phyloP scores from a whole-genome alignment of 148 eudicot genomes.

The Gaultheria prostrata region DNA sequence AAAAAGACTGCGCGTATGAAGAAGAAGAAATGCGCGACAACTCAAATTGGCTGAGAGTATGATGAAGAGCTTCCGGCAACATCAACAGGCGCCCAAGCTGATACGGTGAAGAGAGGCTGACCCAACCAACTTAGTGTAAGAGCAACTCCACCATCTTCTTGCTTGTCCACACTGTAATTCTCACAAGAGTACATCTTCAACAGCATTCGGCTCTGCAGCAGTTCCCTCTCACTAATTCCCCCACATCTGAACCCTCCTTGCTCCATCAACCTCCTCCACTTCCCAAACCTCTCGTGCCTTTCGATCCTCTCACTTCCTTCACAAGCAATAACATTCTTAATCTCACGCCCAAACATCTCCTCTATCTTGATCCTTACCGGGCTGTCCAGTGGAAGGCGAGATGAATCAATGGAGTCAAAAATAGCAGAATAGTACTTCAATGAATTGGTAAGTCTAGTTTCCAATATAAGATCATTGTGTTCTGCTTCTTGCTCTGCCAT shows the following conservation, averaged over 20 bases:
- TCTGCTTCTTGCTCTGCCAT: slow-evolving; percentile 88
- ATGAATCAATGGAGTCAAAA: slow-evolving; percentile 54
- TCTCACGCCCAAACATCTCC: slow-evolving; percentile 76
- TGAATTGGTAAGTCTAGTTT: slow-evolving; percentile 56
- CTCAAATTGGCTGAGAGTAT: slow-evolving; percentile 47
- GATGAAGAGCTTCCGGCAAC: slow-evolving; percentile 58
- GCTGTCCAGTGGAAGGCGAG: slow-evolving; percentile 53
- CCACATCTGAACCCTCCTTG: slow-evolving; percentile 56
- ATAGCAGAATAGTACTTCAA: slow-evolving; percentile 73
- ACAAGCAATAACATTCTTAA: slow-evolving; percentile 77
- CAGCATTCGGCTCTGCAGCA: slow-evolving; percentile 68
- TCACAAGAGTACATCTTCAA: slow-evolving; percentile 65
- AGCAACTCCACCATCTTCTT: slow-evolving; percentile 40
- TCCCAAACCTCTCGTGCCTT: slow-evolving; percentile 65
- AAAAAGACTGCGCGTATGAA: background rate
- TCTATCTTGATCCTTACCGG: slow-evolving; percentile 62
- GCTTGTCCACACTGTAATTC: slow-evolving; percentile 45
- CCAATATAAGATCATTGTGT: slow-evolving; percentile 54
- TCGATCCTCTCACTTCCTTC: slow-evolving; percentile 80
- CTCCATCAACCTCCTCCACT: slow-evolving; percentile 69
- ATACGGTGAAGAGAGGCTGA: slow-evolving; percentile 81
- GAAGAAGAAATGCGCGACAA: slow-evolving; percentile 1
- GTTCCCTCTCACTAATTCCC: slow-evolving; percentile 52
- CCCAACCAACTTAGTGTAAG: slow-evolving; percentile 60
- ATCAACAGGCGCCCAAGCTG: slow-evolving; percentile 61